phyloP scores from a whole-genome alignment of 73 alveolate species.

The Durusdinium trenchii region DNA sequence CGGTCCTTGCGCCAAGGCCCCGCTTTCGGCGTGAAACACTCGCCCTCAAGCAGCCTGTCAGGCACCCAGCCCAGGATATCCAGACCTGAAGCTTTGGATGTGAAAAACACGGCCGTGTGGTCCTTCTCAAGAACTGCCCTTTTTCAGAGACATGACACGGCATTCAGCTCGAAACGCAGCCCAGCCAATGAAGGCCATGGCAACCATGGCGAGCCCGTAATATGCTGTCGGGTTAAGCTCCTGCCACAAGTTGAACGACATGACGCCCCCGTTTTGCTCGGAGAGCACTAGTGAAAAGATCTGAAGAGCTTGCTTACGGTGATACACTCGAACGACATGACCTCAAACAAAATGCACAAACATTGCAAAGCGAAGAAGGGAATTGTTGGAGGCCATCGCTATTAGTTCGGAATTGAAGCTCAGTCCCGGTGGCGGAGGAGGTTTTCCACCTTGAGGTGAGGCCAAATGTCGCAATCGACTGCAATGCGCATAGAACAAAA shows the following conservation, averaged over 20 bases:
- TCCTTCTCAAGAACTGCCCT: background rate
- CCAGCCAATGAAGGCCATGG: slow-evolving; percentile 91
- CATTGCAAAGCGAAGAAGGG: background rate
- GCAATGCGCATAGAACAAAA: too few species aligned
- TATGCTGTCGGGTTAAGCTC: slow-evolving; percentile 89
- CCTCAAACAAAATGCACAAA: background rate
- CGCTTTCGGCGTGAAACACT: too few species aligned
- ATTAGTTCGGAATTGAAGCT: background rate
- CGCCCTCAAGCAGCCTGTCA: too few species aligned
- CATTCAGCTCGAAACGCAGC: slow-evolving; percentile 32
- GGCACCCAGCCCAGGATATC: slow-evolving; percentile 89
- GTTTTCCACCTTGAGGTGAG: slow-evolving; percentile 78
- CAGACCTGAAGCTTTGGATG: slow-evolving; percentile 16
- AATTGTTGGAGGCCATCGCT: too few species aligned
- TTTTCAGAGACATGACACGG: background rate
- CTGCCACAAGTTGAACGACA: background rate
- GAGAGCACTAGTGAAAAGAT: background rate
- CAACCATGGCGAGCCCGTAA: slow-evolving; percentile 65
- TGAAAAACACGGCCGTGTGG: background rate
- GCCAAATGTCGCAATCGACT: too few species aligned
- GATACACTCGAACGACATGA: background rate
- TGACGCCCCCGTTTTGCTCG: background rate
- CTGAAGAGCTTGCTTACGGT: background rate
- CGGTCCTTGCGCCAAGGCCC: too few species aligned
- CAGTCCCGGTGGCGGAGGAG: slow-evolving; percentile 94